Evolutionary conservation across 306 rosid species (phyloP).

Genomic region (Abrus pulchellus): DNA sequence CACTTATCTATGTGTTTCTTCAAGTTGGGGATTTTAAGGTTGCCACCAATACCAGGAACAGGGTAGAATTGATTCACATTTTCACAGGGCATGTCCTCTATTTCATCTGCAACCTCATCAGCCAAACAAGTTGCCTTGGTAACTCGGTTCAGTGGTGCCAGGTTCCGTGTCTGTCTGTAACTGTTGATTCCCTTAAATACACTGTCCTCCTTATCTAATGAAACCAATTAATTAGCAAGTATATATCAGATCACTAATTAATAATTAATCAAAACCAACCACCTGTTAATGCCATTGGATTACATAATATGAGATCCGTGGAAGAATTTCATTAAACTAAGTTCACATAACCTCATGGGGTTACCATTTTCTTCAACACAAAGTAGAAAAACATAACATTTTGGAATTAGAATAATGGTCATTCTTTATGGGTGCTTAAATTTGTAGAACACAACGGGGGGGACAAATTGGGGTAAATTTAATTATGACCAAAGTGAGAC

Average conservation of each 20-base stretch:
- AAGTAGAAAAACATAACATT: too few relatives aligned
- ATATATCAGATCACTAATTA: not conserved
- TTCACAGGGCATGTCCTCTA: conserved; percentile 67
- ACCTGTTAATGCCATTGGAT: not conserved
- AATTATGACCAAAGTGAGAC: too few relatives aligned
- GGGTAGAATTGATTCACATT: conserved; percentile 51
- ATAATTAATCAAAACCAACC: conserved; percentile 1
- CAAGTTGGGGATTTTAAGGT: conserved; percentile 51
- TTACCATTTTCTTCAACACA: too few relatives aligned
- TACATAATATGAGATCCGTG: not conserved
- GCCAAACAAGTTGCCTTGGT: conserved; percentile 78
- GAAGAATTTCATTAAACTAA: not conserved
- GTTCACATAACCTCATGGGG: too few relatives aligned
- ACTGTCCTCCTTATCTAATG: conserved; percentile 66
- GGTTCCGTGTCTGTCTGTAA: conserved; percentile 56
- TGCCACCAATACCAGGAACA: conserved; percentile 40
- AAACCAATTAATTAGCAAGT: not conserved
- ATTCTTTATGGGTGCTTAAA: too few relatives aligned
- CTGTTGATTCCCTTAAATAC: conserved; percentile 83
- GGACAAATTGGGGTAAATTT: too few relatives aligned
- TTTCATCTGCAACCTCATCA: conserved; percentile 68
- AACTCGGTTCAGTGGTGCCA: conserved; percentile 53
- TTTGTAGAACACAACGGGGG: too few relatives aligned
- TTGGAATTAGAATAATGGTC: too few relatives aligned
- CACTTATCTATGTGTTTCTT: conserved; percentile 60